These are phyloP conservation scores for Coemansia sp. DNA, from an alignment of 192 early-diverging fungal species.

Conservation along the genomic window DNA sequence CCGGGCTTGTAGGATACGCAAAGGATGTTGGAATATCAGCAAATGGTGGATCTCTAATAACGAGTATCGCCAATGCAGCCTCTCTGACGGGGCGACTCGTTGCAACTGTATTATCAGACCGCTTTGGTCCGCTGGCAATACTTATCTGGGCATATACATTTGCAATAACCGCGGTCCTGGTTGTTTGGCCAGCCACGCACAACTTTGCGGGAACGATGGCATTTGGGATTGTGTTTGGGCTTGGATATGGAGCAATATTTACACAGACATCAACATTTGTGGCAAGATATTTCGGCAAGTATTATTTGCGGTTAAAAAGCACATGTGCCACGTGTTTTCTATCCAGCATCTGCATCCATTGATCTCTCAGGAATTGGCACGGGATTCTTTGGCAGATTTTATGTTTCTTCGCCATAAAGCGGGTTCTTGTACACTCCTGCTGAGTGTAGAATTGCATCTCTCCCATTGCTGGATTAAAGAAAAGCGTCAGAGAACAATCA, in stretches of 20 bases:
- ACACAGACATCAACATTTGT: constrained; percentile 54
- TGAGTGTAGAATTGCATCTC: no score
- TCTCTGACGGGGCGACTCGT: constrained; percentile 40
- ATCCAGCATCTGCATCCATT: no score
- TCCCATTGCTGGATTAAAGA: no score
- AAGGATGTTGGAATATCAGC: constrained; percentile 41
- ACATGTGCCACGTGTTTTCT: no score
- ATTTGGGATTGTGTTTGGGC: constrained; percentile 55
- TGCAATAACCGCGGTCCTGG: constrained; percentile 32
- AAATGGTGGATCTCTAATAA: constrained; percentile 36
- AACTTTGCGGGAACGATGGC: constrained; percentile 50
- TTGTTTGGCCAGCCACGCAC: constrained; percentile 44
- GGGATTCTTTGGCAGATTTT: no score
- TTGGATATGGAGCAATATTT: constrained; percentile 55
- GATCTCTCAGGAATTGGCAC: no score
- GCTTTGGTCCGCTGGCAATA: constrained; percentile 34
- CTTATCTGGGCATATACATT: constrained; percentile 35
- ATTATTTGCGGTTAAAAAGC: not conserved
- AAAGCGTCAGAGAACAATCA: no score
- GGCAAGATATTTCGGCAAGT: constrained; percentile 54
- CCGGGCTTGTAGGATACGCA: constrained; percentile 27
- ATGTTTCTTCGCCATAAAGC: no score
- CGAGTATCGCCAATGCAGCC: constrained; percentile 48
- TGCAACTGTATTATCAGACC: constrained; percentile 36
- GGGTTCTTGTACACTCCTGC: no score